Evolutionary conservation across 2,329 filamentous ascomycete genomes (phyloP), one percentile per base, ranked within the genome.

Genomic region (Pestalotiopsis sp.): DNA sequence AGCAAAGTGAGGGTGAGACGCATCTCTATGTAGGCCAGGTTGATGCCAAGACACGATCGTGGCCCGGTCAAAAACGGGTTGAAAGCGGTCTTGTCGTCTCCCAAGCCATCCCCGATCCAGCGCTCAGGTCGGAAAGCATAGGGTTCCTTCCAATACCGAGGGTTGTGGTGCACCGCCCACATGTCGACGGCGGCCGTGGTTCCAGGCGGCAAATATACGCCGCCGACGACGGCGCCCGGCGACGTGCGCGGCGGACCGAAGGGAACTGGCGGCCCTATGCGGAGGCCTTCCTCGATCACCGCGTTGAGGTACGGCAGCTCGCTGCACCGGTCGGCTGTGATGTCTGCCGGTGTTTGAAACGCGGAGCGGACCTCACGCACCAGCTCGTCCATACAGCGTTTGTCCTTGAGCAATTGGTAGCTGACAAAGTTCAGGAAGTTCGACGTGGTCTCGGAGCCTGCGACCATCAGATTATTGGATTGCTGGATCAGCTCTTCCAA

Each of bases 181-280:
- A 81, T 77, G 58, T 83, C 79, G 13, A 75, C 77, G 0, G 80
- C 80, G n/a, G 86, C 77, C 68, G 84, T 80, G 12, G 60, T 60
- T 5, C 70, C 71, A 3, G 20, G 27, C 2, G 72, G 72, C 0
- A 72, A n/a, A 45, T 67, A 72, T 0, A 59, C 12, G 12, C 71
- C 72, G 41, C 69, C 72, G 13, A 71, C 67, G 3, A 49, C 55
- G 7, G 65, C 68, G 25, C 71, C 73, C 3, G 76, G 77, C n/a
- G 72, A 75, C 13, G 74, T 67, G 14, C 78, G 73, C 1, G 77
- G 74, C 4, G 72, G 71, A 2, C 77, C 76, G 4, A 76, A 55
- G 0, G 76, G 74, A 3, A 74, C 72, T 11, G 78, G 77, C 7
- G 78, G 75, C 58, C 76, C 77, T 39, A 79, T 65, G 4, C 78